Base-by-base conservation (phyloP, 2,329 filamentous ascomycete genomes). In the Emergomyces orientalis region DNA sequence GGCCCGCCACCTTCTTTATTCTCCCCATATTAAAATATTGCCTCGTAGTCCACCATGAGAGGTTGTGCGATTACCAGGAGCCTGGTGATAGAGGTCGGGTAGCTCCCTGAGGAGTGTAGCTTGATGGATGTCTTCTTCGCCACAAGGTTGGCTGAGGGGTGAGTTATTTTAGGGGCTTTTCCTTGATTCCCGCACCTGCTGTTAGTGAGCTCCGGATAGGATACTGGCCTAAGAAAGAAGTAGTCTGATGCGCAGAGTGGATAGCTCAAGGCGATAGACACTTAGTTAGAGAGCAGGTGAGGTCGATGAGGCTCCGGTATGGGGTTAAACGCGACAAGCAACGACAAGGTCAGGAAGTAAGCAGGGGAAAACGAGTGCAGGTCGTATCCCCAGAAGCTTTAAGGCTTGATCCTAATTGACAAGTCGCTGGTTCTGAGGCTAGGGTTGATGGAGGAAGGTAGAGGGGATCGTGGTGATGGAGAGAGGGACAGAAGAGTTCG, bases 1-100 rank as follows among this genome's bases (percentile, higher is more conserved):
- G 76, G 70, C 78, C 77, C 63, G 79, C 77, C 74, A 76, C 77
- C 76, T 80, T 81, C 75, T 80, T 80, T 72, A 81, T 80, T 79
- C 77, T 80, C 77, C 79, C 79, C 78, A 80, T 80, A 68, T 69
- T 77, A 69, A 67, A 67, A 67, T 70, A 64, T 34, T 60, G 64
- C 67, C 63, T 68, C 66, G 67, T 71, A 71, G 74, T 67, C 71
- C 73, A 76, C 72, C 76, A 78, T 78, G 71, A 75, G 75, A 76
- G 70, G 67, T 65, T 34, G 41, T 47, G 57, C 37, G 55, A 22
- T 27, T 59, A 59, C 39, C 57, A 59, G 41, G 22, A 59, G 30
- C 57, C 57, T 59, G 27, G 57, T 41, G n/a, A 19, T 19, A 30
- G 9, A 34, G 41, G 25, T 30, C 39, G 41, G 25, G 30, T 32